These are phyloP conservation scores for Aplosporella prunicola DNA, from an alignment of 2,329 filamentous ascomycete genomes.

Conservation along the genomic window DNA sequence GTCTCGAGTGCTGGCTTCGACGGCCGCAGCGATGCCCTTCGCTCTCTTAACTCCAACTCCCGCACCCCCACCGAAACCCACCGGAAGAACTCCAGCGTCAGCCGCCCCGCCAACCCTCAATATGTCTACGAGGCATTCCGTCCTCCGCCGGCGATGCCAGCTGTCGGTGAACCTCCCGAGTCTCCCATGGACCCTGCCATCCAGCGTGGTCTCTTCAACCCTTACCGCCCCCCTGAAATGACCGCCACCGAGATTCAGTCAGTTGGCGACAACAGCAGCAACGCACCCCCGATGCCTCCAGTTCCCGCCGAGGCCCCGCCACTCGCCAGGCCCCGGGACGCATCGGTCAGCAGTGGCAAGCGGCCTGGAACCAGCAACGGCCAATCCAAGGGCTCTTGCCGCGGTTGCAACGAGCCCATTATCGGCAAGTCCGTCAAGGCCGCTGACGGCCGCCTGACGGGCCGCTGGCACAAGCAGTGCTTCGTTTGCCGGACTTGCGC, in stretches of 20 bases:
- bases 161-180: constrained; percentile 20
- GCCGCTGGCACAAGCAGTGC: constrained; percentile 89
- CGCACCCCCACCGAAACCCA: constrained; percentile 15
- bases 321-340: constrained; percentile 13
- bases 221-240: constrained; percentile 17
- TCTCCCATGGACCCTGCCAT: constrained; percentile 33
- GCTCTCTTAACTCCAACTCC: not conserved
- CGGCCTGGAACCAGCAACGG: constrained; percentile 21
- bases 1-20: too few relatives aligned
- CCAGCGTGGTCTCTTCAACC: constrained; percentile 23
- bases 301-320: constrained; percentile 11
- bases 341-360: constrained; percentile 17
- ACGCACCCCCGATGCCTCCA: constrained; percentile 11
- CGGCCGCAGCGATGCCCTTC: not conserved
- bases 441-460: constrained; percentile 81
- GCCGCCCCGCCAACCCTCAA: not conserved
- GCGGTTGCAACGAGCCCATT: constrained; percentile 69
- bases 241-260: constrained; percentile 9
- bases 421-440: constrained; percentile 88
- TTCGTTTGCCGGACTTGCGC: constrained; percentile 84
- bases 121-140: constrained; percentile 13
- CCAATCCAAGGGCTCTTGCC: constrained; percentile 66
- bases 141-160: constrained; percentile 14
- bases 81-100: constrained; percentile 16
- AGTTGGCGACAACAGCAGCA: constrained; percentile 1